Conservation (phyloP, 2,329 filamentous ascomycete genomes). For the Fusarium hostae region DNA sequence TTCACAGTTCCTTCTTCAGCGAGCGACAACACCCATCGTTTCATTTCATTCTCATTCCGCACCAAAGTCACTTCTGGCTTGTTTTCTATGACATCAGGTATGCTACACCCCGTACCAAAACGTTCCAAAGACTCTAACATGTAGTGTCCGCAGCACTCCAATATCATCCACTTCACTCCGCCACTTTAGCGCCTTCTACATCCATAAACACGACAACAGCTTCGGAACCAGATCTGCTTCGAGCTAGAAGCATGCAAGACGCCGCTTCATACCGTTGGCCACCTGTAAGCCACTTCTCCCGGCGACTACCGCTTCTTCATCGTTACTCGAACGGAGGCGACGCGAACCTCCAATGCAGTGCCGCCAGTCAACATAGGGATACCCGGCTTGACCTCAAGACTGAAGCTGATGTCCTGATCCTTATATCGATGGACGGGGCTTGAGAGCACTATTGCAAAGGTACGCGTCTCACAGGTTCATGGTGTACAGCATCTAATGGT, state of each 20-base stretch:
- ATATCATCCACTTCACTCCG: background rate
- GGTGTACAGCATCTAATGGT: background rate
- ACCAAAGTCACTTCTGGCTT: too few relatives aligned
- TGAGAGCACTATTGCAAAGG: background rate
- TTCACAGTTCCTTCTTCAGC: background rate
- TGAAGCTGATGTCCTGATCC: accelerated
- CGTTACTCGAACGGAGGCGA: background rate
- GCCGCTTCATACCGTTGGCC: accelerated
- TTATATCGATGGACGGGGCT: accelerated
- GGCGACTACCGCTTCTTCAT: accelerated
- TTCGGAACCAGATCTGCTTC: too few relatives aligned
- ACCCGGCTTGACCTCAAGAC: accelerated
- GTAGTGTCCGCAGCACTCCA: background rate
- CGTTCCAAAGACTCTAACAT: background rate
- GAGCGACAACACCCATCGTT: accelerated
- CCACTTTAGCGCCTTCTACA: background rate
- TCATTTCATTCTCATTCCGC: accelerated
- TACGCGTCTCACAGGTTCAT: background rate
- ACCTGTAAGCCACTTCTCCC: background rate
- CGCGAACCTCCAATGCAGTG: background rate
- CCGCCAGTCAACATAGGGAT: background rate
- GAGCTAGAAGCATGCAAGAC: accelerated
- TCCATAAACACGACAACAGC: too few relatives aligned
- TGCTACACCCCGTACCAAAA: background rate
- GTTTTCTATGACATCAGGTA: accelerated